Conservation (phyloP, 768 basidiomycete species). For the Termitomyces eurrhizus region DNA sequence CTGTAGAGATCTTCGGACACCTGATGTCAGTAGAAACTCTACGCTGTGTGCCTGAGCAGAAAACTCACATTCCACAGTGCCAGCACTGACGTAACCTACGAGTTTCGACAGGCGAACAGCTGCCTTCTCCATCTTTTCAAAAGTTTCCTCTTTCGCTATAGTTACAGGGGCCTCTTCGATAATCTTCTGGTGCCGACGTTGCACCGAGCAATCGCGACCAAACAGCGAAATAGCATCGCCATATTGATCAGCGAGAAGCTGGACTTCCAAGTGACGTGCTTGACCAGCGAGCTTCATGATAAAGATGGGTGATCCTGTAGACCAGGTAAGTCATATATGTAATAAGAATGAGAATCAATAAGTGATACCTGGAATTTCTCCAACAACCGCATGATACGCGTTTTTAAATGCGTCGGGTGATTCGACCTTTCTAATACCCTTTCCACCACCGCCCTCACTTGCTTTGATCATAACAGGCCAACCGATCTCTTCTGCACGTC, state of each 20-base stretch:
- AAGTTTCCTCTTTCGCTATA: conserved; percentile 87
- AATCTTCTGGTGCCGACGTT: conserved; percentile 99
- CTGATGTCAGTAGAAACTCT: conserved; percentile 7
- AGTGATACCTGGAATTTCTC: conserved; percentile 88
- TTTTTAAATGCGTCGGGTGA: conserved; percentile 86
- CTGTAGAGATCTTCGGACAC: conserved; percentile 79
- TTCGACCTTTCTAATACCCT: conserved; percentile 97
- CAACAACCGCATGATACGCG: conserved; percentile 87
- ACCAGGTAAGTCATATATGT: conserved; percentile 10
- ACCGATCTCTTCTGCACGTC: conserved; percentile 82
- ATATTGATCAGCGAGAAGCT: conserved; percentile 98
- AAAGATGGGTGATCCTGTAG: conserved; percentile 91
- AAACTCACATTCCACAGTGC: conserved; percentile 90
- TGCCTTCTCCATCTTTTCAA: conserved; percentile 97
- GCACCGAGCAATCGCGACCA: conserved; percentile 98
- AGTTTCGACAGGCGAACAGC: conserved; percentile 99
- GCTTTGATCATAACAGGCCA: conserved; percentile 99
- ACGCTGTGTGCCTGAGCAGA: conserved; percentile 7
- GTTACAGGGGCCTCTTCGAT: conserved; percentile 99
- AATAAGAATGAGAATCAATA: conserved; percentile 8
- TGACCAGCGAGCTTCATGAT: conserved; percentile 99
- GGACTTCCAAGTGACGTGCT: conserved; percentile 96
- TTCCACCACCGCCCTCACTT: conserved; percentile 97
- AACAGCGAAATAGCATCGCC: conserved; percentile 99
- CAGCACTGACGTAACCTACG: conserved; percentile 98